Evolutionary conservation across 768 basidiomycete species (phyloP).

Genomic region (Collybia sordida): DNA sequence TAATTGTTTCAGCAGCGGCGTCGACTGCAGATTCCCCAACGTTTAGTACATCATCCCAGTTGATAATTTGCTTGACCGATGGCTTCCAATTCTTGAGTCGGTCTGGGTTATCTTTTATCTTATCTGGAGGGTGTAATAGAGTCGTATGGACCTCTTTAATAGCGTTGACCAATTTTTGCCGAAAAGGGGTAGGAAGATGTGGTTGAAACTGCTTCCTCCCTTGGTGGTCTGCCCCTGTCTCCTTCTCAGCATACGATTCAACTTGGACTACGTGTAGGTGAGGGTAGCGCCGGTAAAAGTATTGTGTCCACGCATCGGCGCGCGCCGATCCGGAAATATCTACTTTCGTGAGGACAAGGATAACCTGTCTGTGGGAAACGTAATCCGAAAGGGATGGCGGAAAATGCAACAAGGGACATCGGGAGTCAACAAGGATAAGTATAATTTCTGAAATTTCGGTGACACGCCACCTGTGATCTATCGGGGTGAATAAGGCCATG

Average conservation of each 20-base stretch:
- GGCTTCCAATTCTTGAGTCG: conserved; percentile 64
- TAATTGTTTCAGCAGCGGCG: conserved; percentile 39
- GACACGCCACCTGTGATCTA: conserved; percentile 78
- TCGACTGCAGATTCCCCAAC: conserved; percentile 46
- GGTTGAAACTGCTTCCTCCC: conserved; percentile 57
- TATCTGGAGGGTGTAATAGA: conserved; percentile 66
- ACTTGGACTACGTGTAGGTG: conserved; percentile 66
- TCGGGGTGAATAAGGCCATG: conserved; percentile 9
- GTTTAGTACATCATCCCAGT: conserved; percentile 69
- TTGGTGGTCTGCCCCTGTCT: conserved; percentile 37
- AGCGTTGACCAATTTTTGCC: conserved; percentile 61
- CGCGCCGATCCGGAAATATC: conserved; percentile 77
- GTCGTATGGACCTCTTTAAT: conserved; percentile 66
- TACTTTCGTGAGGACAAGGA: conserved; percentile 85
- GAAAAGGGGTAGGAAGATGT: conserved; percentile 64
- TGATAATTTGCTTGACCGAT: conserved; percentile 58
- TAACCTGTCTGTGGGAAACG: conserved; percentile 52
- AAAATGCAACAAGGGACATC: conserved; percentile 85
- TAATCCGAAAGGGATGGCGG: conserved; percentile 75
- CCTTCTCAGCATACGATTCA: conserved; percentile 68
- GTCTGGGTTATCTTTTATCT: conserved; percentile 46
- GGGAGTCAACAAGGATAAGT: conserved; percentile 84
- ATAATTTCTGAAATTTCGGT: conserved; percentile 89
- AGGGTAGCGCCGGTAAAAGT: conserved; percentile 56
- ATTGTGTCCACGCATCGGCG: conserved; percentile 63